These are phyloP conservation scores for Rhodomyrtus tomentosa DNA, from an alignment of 345 rosid genomes.

Conservation along the genomic window DNA sequence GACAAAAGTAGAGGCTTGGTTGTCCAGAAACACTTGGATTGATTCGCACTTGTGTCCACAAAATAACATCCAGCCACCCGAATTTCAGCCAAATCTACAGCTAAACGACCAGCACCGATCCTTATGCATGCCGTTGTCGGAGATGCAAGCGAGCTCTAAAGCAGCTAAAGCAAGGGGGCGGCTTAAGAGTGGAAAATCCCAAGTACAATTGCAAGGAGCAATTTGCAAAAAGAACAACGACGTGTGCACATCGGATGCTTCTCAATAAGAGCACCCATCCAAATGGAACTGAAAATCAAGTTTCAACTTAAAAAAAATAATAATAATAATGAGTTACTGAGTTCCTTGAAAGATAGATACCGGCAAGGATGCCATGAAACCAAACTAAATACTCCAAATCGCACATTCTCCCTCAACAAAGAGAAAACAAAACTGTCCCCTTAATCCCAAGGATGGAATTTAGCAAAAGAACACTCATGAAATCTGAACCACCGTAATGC, in stretches of 20 bases:
- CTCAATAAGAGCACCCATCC: background rate
- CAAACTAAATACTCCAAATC: background rate
- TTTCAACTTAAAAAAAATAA: background rate
- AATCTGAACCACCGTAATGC: background rate
- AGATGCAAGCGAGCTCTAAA: background rate
- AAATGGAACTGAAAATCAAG: background rate
- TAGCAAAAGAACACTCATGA: background rate
- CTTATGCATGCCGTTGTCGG: background rate
- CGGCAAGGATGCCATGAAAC: background rate
- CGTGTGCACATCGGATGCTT: background rate
- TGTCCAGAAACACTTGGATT: background rate
- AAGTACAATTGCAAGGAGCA: background rate
- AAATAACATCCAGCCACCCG: background rate
- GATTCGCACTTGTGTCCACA: background rate
- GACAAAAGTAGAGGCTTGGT: background rate
- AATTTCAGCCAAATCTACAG: background rate
- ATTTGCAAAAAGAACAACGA: background rate
- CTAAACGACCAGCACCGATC: background rate
- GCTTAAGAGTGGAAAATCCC: background rate
- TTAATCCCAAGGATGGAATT: background rate
- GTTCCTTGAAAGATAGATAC: background rate
- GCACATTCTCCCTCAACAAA: background rate
- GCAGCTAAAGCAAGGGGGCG: background rate
- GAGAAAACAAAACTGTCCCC: background rate
- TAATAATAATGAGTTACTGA: background rate